These are phyloP conservation scores for Aspergillus sp. DNA, from an alignment of 2,329 filamentous ascomycete species.

Conservation along the genomic window DNA sequence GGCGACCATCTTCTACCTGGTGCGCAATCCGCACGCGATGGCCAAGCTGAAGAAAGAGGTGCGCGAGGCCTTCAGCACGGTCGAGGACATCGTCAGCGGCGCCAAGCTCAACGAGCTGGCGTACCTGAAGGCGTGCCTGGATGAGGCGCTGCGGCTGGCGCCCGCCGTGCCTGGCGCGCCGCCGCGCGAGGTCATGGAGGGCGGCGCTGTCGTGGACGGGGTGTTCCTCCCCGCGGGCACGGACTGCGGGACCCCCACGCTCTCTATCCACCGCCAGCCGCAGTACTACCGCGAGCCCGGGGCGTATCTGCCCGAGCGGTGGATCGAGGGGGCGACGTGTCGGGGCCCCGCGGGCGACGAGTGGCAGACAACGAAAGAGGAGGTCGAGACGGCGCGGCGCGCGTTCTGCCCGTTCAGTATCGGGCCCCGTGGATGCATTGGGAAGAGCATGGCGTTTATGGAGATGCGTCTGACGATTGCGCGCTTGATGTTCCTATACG, in stretches of 20 bases:
- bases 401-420: slow-evolving; percentile 67
- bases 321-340: slow-evolving; percentile 53
- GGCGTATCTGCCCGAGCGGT: slow-evolving; percentile 63
- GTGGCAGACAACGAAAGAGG: slow-evolving; percentile 48
- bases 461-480: slow-evolving; percentile 42
- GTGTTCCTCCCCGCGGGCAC: slow-evolving; percentile 50
- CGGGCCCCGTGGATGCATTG: slow-evolving; percentile 42
- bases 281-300: slow-evolving; percentile 62
- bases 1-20: slow-evolving; percentile 43
- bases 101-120: slow-evolving; percentile 32
- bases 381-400: slow-evolving; percentile 55
- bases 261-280: slow-evolving; percentile 67
- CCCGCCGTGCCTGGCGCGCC: slow-evolving; percentile 39
- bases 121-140: slow-evolving; percentile 44
- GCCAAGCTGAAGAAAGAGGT: slow-evolving; percentile 35
- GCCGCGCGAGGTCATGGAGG: slow-evolving; percentile 39
- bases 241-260: slow-evolving; percentile 65
- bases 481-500: slow-evolving; percentile 39
- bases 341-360: slow-evolving; percentile 33
- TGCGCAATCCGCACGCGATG: slow-evolving; percentile 32
- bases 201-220: slow-evolving; percentile 37
- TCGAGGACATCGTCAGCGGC: slow-evolving; percentile 39
- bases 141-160: slow-evolving; percentile 42
- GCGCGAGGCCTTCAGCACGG: slow-evolving; percentile 31
- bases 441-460: slow-evolving; percentile 44